A percentile compares a stretch with the other conserved stretches of the same genome.
These are phyloP conservation scores for Pythium dissotocum DNA, from an alignment of 352 stramenopile species.

Conservation along the genomic window DNA sequence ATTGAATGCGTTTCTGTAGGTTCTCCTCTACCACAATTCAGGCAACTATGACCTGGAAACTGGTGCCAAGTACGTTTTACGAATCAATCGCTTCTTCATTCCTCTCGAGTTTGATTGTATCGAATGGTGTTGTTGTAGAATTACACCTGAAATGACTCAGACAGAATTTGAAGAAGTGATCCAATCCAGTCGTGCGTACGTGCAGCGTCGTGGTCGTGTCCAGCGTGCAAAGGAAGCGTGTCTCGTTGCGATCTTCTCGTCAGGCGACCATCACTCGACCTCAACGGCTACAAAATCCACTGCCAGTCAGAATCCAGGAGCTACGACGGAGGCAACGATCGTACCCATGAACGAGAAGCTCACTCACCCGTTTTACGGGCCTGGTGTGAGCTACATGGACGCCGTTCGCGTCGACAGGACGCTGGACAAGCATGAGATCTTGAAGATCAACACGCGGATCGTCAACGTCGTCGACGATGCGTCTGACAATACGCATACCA, in stretches of 20 bases:
- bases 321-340: constrained; percentile 1
- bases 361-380: constrained; percentile 13
- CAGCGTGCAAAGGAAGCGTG: constrained; percentile 10
- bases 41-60: constrained; percentile 19
- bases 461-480: constrained; percentile 6
- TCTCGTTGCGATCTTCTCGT: constrained; percentile 8
- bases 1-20: background rate
- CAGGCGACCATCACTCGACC: background rate
- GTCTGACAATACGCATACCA: background rate
- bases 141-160: background rate
- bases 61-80: constrained; percentile 15
- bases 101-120: background rate
- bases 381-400: constrained; percentile 12
- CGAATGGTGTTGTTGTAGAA: background rate
- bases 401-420: constrained; percentile 3
- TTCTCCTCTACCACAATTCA: constrained; percentile 18
- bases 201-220: constrained; percentile 9
- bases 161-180: constrained; percentile 9
- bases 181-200: constrained; percentile 10
- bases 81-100: background rate
- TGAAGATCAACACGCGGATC: constrained; percentile 11
- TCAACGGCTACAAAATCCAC: background rate
- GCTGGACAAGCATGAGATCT: constrained; percentile 6
- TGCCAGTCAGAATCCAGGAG: background rate
- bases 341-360: constrained; percentile 3